phyloP scores from a whole-genome alignment of 2,329 filamentous ascomycete genomes.

The Fusarium nelsonii region DNA sequence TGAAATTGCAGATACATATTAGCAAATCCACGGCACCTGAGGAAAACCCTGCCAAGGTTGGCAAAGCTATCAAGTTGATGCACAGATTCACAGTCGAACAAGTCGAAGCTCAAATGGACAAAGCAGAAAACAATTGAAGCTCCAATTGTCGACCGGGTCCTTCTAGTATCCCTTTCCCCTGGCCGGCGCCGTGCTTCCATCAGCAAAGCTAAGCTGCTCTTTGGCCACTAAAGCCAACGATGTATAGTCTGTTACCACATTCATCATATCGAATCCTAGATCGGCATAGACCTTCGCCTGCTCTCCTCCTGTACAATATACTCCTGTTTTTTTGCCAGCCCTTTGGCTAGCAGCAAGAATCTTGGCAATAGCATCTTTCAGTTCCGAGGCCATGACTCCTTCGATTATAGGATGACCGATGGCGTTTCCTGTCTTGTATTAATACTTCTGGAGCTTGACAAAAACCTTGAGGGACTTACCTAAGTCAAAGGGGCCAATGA shows the following conservation, averaged over 20 bases:
- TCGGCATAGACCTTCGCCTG: conserved; percentile 67
- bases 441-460: neutral
- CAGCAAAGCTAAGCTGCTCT: conserved; percentile 61
- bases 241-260: conserved; percentile 68
- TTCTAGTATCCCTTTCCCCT: conserved; percentile 58
- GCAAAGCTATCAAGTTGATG: conserved; percentile 78
- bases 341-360: conserved; percentile 68
- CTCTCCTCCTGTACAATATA: conserved; percentile 68
- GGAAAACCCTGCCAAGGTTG: conserved; percentile 66
- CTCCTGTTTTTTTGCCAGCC: conserved; percentile 75
- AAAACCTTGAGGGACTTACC: conserved; percentile 51
- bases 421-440: conserved; percentile 61
- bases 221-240: conserved; percentile 60
- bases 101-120: conserved; percentile 76
- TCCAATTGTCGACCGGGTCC: neutral
- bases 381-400: conserved; percentile 68
- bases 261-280: conserved; percentile 72
- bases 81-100: conserved; percentile 78
- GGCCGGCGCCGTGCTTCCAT: conserved; percentile 54
- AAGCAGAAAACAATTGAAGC: conserved; percentile 56
- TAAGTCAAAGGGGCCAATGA: conserved; percentile 75
- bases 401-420: conserved; percentile 72
- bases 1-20: conserved; percentile 68
- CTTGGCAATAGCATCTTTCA: conserved; percentile 69
- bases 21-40: conserved; percentile 66